Evolutionary conservation across 2,329 filamentous ascomycete genomes (phyloP), one percentile per base, ranked within the genome.

Genomic region (Aotearoamyces nothofagi): DNA sequence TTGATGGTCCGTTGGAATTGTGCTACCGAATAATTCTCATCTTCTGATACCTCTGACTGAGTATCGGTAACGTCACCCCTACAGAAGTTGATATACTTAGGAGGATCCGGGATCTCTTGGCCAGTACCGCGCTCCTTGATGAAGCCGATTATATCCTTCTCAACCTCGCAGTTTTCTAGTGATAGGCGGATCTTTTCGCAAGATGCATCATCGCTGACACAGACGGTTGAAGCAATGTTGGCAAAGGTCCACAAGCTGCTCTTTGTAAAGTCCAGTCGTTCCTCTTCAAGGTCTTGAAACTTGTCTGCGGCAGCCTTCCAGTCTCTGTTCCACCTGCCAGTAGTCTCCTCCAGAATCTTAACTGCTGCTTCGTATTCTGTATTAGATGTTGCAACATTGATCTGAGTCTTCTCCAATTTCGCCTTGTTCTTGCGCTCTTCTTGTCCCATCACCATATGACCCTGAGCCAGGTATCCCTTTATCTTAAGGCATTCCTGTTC

Each of bases 371-470:
- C 87, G 50, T 98, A 98, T 45, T 96, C 90, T 24, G 73, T 76
- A 55, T 92, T 96, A 35, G 86, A 86, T 5, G 76, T 75, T 1
- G 86, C 86, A 34, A 98, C 68, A 46, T 86, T 92, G 44, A 94
- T 90, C 52, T 98, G 90, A 2, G 90, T 96, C 66, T 98, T 98
- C 54, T 98, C 90, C 24, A 98, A 68, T 56, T 93, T 96, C 13
- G 87, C 86, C 58, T 98, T 98, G 55, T 98, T 98, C 58, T 93
- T 94, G 15, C 90, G 74, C 59, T 98, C 90, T 52, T 98, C 90
- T 45, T 98, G 90, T 9, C 90, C 90, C 90, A 98, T 98, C 33
- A 98, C 90, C 90, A 98, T 98, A 52, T 98, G 92, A 7, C 90
- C 90, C 55, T 98, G 90, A 4, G 92, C 90, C 4, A 98, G 70